Evolutionary conservation across 768 basidiomycete genomes (phyloP), one percentile per base, ranked within the genome.

Genomic region (Boletus rufocinnamomeus): DNA sequence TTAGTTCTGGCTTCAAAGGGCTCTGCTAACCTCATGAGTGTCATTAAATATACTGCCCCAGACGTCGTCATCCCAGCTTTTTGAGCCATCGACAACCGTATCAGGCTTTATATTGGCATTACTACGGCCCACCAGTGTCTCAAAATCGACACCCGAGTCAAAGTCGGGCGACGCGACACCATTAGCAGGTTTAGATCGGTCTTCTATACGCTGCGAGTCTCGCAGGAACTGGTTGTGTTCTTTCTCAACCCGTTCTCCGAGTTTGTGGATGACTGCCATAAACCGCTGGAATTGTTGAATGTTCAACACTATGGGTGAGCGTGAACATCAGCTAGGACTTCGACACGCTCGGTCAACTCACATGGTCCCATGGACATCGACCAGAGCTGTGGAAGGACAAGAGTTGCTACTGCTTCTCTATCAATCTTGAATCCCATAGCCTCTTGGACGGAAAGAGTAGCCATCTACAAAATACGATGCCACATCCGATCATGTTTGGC

Each of bases 341-440:
- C 16, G 44, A 47, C 10, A 25, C 13, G 35, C 8, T 8, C 28
- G 16, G 10, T 23, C 50, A 32, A 81, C 89, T 66, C 69, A 93
- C 93, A 71, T 54, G 95, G 95, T 27, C 94, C 95, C 78, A 98
- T 96, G 4, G 91, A 95, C 95, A 99, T 98, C 4, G 89, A 80
- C 97, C 97, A 99, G 28, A 95, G 75, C 78, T 96, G 93, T 10
- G 93, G 93, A 14, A 96, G 77, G 32, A 96, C 91, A 44, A 93
- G 79, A 0, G 89, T 91, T 3, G 93, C 93, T 13, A 94, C 91
- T 11, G 95, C 93, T 73, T 95, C 93, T 49, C 94, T 84, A 64
- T 97, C 95, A 2, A 98, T 87, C 70, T 96, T 97, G 64, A 86
- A 82, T 10, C 95, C 95, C 95, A 97, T 98, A 1, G 93, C 93